Percentiles rank a stretch among this genome's conserved stretches.
Conservation (phyloP, 2,329 filamentous ascomycete genomes). For the Pseudocercospora vitis region DNA sequence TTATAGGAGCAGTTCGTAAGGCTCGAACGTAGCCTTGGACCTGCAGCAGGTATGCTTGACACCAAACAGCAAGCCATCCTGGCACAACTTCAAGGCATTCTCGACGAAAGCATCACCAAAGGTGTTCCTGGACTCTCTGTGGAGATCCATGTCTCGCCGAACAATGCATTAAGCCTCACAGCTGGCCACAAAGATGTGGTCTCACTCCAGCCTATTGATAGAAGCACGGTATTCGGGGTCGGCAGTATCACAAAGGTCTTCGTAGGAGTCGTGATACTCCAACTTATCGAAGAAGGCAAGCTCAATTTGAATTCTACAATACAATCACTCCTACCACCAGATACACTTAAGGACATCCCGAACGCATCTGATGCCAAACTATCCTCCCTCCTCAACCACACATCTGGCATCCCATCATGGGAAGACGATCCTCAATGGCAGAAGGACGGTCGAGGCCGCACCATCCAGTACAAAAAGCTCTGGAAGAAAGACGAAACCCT, state of each 20-base stretch:
- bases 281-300: constrained; percentile 15
- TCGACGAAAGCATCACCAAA: neutral
- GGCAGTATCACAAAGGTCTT: constrained; percentile 18
- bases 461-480: neutral
- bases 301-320: constrained; percentile 8
- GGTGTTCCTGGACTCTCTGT: neutral
- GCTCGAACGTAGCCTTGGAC: too few relatives aligned
- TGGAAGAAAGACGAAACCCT: constrained; percentile 11
- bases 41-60: too few relatives aligned
- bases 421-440: constrained; percentile 15
- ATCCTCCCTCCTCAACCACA: constrained; percentile 10
- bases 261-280: constrained; percentile 11
- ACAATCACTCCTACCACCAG: neutral
- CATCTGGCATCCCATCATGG: constrained; percentile 14
- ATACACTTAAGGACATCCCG: constrained; percentile 6
- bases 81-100: neutral
- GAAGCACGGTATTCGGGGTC: constrained; percentile 9
- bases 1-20: too few relatives aligned
- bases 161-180: neutral
- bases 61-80: too few relatives aligned
- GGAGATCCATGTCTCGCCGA: neutral
- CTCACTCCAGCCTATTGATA: neutral
- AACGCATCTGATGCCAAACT: constrained; percentile 2
- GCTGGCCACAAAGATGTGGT: constrained; percentile 10
- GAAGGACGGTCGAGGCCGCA: constrained; percentile 10